Base-by-base conservation (phyloP, 495 filamentous ascomycete species). In the Penicillium macrosclerotiorum region DNA sequence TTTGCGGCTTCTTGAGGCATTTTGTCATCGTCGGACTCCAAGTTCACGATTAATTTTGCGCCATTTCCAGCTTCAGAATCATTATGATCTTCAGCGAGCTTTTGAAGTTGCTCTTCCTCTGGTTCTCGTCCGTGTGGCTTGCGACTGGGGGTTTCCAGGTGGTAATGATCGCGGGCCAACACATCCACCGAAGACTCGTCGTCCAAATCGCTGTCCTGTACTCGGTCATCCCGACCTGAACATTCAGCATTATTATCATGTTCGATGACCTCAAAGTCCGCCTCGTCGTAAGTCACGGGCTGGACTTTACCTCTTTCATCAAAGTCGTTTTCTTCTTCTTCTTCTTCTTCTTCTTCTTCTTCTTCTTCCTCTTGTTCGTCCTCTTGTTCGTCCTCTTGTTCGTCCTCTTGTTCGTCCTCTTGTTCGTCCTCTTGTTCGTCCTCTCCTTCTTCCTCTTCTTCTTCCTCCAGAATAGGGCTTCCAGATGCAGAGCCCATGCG, bases 191-290 rank as follows among this genome's bases (percentile, higher is more conserved):
- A 24, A 4, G 45, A 52, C 24, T 61, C 57, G 9, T 49, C 48
- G 11, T 60, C 42, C 17, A 50, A 54, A 5, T 59, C 49, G 37
- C 47, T 56, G 8, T 53, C 49, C 16, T 54, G 31, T 16, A 48
- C 32, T 38, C 30, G 40, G 3, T 54, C 49, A 37, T 52, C 37
- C 37, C 44, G 23, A 1, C 34, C 39, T 29, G 12, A 25, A 18
- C 29, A 19, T 32, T 11, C 16, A 35, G 12, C 32, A 8, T 31
- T 32, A 18, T 51, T 37, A 11, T 53, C 22, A 14, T 27, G 26
- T 34, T 53, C 42, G 22, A 8, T 16, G 34, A 42, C 44, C 17
- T 50, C 48, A 13, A 22, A 14, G 1, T 47, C 41, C 5, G 42
- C 37, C 18, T 38, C 22, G 22, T 58, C n/a, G n/a, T n/a, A n/a